Evolutionary conservation across 2,329 filamentous ascomycete species (phyloP), one percentile per base, ranked within the genome.

Genomic region (Cercospora sojina): DNA sequence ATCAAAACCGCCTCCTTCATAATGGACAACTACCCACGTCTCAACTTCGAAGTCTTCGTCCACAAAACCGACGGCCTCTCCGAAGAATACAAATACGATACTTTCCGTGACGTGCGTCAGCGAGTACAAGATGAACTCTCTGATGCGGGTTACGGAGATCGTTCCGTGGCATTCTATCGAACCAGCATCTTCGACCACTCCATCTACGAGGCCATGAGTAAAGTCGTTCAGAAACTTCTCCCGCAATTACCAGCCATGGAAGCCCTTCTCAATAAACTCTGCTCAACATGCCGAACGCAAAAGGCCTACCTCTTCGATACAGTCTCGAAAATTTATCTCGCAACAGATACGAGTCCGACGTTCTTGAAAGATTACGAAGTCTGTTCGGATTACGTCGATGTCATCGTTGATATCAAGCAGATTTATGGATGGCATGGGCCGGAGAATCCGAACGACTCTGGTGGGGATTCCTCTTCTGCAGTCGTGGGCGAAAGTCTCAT

Each of bases 221-320:
- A 97, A 79, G 94, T 99, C 69, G 97, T 99, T 70, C 95, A 99
- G 80, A 97, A 97, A 79, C 86, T 99, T 31, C 94, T 99, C 60
- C 94, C 95, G 0, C 91, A 96, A 69, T 86, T 99, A 7, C 92
- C 93, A 5, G 96, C 93, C 27, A 87, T 99, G 64, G 95, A 99
- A 80, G 91, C 93, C 59, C 87, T 99, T 79, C 90, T 99, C 74
- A 97, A 96, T 75, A 95, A 94, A 71, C 86, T 99, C 49, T 96
- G 92, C 81, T 92, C 91, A 68, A 95, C 92, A 13, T 98, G 93
- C 77, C 91, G 92, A 57, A 97, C 99, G 77, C 93, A 98, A 78
- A 99, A 99, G 80, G 94, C 93, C 3, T 99, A 99, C 78, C 87
- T 99, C 6, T 99, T 99, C 77, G 96, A 99, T 77, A 93, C 98